Conservation (phyloP, 345 rosid species). For the Salix viminalis region DNA sequence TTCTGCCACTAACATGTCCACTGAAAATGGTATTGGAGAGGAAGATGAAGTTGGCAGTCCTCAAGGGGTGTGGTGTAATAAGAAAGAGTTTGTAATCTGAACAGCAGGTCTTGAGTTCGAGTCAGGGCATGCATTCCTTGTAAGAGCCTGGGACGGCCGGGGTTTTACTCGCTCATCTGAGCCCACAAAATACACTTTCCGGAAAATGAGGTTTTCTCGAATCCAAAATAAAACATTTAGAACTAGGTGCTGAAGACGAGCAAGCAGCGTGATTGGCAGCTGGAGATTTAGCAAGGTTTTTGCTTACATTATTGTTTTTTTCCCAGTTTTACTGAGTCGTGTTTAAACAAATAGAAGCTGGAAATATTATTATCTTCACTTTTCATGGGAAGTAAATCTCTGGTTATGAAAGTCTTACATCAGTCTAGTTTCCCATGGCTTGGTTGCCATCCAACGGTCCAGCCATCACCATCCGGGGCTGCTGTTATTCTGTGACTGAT, state of each 20-base stretch:
- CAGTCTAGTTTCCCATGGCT: slow-evolving; percentile 66
- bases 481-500: slow-evolving; percentile 35
- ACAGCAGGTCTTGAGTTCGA: no score
- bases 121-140: no score
- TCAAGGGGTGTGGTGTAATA: no score
- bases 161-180: no score
- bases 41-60: slow-evolving; percentile 19
- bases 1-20: slow-evolving; percentile 32
- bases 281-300: slow-evolving; percentile 52
- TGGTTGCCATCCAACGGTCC: slow-evolving; percentile 75
- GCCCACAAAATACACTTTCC: no score
- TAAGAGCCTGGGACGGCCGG: no score
- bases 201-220: no score
- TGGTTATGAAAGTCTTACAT: slow-evolving; percentile 22
- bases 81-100: fast-evolving
- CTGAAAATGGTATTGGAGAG: slow-evolving; percentile 42
- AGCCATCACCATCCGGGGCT: slow-evolving; percentile 56
- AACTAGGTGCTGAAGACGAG: slow-evolving; percentile 52
- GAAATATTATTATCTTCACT: slow-evolving; percentile 40
- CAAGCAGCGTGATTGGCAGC: slow-evolving; percentile 16
- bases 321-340: slow-evolving; percentile 50
- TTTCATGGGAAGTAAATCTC: slow-evolving; percentile 41
- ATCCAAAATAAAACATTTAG: slow-evolving; percentile 28
- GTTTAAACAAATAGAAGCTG: slow-evolving; percentile 33
- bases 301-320: slow-evolving; percentile 54